Conservation (phyloP, 139 green algal genomes). For the Chlorella sp. region DNA sequence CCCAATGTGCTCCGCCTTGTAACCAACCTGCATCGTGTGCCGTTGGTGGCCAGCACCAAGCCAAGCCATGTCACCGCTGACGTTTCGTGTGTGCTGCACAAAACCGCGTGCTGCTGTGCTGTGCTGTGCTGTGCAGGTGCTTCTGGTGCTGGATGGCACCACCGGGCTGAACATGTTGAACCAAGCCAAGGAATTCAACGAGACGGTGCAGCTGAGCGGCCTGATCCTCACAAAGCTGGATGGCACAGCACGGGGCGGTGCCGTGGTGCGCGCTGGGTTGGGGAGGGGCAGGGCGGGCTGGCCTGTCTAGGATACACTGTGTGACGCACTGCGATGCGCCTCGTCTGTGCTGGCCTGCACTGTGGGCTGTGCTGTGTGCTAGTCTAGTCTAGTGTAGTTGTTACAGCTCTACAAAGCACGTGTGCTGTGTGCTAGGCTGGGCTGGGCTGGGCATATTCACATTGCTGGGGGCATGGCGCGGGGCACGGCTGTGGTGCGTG, state of each 20-base stretch:
- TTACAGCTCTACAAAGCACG: too few species aligned
- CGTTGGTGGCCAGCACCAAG: too few species aligned
- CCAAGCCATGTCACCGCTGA: slow-evolving; percentile 50
- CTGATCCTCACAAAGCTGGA: slow-evolving; percentile 99
- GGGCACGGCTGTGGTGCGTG: too few species aligned
- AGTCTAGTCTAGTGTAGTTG: too few species aligned
- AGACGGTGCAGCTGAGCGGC: slow-evolving; percentile 85
- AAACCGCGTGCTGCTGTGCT: too few species aligned
- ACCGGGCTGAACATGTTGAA: slow-evolving; percentile 99
- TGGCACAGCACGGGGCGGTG: slow-evolving; percentile 88
- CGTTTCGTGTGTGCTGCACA: slow-evolving; percentile 94
- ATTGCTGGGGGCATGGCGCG: too few species aligned
- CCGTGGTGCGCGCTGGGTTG: slow-evolving; percentile 54
- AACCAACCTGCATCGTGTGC: too few species aligned
- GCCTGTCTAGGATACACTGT: neutral
- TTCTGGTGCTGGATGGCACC: slow-evolving; percentile 98
- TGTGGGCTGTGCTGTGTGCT: neutral
- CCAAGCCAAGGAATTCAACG: slow-evolving; percentile 92
- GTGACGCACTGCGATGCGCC: too few species aligned
- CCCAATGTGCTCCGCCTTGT: too few species aligned
- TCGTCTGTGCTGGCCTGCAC: neutral
- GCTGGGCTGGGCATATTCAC: too few species aligned
- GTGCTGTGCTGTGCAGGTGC: too few species aligned
- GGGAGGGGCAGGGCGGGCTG: neutral
- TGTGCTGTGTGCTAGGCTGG: too few species aligned